Conservation (phyloP, 192 early-diverging fungal genomes). For the Jimgerdemannia flammicorona region DNA sequence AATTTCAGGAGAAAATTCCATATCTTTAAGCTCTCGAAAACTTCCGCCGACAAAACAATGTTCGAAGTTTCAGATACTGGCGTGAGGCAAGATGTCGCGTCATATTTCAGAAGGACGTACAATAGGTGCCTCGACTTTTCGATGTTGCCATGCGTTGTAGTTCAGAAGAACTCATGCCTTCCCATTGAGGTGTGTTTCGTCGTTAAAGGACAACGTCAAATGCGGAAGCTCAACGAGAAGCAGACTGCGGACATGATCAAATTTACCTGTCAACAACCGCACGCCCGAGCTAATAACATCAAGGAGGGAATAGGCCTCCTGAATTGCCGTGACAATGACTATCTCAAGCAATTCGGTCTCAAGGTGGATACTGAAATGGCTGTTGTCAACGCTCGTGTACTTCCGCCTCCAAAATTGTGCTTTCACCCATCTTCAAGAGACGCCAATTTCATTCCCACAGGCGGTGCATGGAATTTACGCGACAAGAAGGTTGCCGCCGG, state of each 20-base stretch:
- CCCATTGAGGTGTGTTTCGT: conserved; percentile 93
- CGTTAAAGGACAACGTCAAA: conserved; percentile 76
- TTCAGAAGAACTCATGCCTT: conserved; percentile 63
- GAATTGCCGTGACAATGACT: conserved; percentile 61
- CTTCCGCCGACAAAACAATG: conserved; percentile 62
- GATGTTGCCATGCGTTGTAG: conserved; percentile 78
- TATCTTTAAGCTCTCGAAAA: conserved; percentile 61
- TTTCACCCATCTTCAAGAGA: conserved; percentile 51
- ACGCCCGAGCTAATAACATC: conserved; percentile 83
- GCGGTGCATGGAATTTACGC: conserved; percentile 88
- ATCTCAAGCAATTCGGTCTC: conserved; percentile 76
- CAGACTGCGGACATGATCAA: conserved; percentile 96
- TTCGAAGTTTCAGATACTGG: conserved; percentile 62
- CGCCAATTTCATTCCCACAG: conserved; percentile 46
- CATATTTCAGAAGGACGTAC: conserved; percentile 78
- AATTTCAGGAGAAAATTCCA: conserved; percentile 65
- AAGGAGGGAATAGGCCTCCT: conserved; percentile 66
- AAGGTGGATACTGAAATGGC: conserved; percentile 60
- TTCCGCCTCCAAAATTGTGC: conserved; percentile 73
- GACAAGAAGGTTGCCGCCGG: conserved; percentile 77
- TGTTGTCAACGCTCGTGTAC: conserved; percentile 69
- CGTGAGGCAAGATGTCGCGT: conserved; percentile 57
- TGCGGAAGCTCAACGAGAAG: conserved; percentile 76
- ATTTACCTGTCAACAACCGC: conserved; percentile 82
- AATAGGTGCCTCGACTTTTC: conserved; percentile 68